phyloP scores from a whole-genome alignment of 441 rosid genomes.

The Erysimum cheiri region DNA sequence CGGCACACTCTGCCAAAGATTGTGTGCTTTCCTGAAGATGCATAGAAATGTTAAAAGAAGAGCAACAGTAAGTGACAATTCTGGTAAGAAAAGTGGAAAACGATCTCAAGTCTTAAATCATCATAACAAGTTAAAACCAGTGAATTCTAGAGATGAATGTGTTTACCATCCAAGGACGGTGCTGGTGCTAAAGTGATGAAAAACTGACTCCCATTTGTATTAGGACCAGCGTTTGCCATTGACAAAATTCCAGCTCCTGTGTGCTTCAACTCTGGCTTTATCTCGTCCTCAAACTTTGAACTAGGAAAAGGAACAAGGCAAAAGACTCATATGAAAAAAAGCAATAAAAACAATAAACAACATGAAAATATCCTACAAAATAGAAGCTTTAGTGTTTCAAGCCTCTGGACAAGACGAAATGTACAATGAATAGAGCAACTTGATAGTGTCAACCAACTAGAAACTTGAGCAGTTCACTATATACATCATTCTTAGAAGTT shows the following conservation, averaged over 20 bases:
- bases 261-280: slow-evolving; percentile 83
- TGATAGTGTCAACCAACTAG: background rate
- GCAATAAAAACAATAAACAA: background rate
- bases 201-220: slow-evolving; percentile 95
- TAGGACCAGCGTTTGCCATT: slow-evolving; percentile 98
- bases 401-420: slow-evolving; percentile 24
- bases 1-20: slow-evolving; percentile 92
- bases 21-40: slow-evolving; percentile 86
- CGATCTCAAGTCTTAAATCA: background rate
- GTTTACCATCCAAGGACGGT: slow-evolving; percentile 84
- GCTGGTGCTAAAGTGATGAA: slow-evolving; percentile 88
- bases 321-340: background rate
- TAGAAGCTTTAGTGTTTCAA: background rate
- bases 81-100: background rate
- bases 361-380: background rate
- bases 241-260: slow-evolving; percentile 95
- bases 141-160: background rate
- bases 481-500: slow-evolving; percentile 6
- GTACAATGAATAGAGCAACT: background rate
- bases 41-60: background rate
- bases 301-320: slow-evolving; percentile 42
- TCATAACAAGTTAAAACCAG: background rate
- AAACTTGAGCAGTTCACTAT: background rate
- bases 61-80: background rate
- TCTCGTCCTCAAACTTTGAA: slow-evolving; percentile 86